Conservation (phyloP, 148 eudicot species). For the Camellia japonica region DNA sequence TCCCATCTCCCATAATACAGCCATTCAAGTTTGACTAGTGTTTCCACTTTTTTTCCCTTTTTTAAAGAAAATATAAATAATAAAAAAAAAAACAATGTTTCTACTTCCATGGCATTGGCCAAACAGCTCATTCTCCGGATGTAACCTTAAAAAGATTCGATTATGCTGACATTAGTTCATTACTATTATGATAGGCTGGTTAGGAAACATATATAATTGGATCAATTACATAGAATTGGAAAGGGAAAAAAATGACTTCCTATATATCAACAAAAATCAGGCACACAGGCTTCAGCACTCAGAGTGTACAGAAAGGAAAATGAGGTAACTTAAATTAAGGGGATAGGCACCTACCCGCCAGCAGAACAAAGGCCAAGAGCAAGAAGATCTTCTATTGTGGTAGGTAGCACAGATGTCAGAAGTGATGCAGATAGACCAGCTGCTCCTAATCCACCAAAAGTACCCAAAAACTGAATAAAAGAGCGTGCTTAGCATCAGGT, state of each 20-base stretch:
- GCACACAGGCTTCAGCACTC: not conserved
- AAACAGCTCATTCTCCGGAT: slow-evolving; percentile 1
- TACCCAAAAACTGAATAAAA: slow-evolving; percentile 66
- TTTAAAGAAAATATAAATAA: too few species aligned
- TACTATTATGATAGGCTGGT: not conserved
- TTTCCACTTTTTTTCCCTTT: not conserved
- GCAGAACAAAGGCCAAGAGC: slow-evolving; percentile 98
- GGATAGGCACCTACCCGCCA: slow-evolving; percentile 68
- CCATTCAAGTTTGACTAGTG: not conserved
- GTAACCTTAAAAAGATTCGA: not conserved
- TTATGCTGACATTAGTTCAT: not conserved
- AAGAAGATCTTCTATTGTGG: slow-evolving; percentile 92
- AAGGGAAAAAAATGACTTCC: not conserved
- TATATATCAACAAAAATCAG: not conserved
- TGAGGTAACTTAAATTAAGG: not conserved
- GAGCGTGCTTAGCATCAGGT: slow-evolving; percentile 4
- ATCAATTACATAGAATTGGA: not conserved
- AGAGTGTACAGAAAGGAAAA: not conserved
- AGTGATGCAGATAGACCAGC: slow-evolving; percentile 97
- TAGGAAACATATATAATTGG: not conserved
- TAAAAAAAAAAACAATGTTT: not conserved
- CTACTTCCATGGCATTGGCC: not conserved
- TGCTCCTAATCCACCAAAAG: slow-evolving; percentile 93
- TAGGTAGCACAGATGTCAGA: slow-evolving; percentile 87
- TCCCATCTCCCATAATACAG: not conserved